Evolutionary conservation across 164 flowering plant genomes (phyloP).

Genomic region (Macadamia integrifolia): DNA sequence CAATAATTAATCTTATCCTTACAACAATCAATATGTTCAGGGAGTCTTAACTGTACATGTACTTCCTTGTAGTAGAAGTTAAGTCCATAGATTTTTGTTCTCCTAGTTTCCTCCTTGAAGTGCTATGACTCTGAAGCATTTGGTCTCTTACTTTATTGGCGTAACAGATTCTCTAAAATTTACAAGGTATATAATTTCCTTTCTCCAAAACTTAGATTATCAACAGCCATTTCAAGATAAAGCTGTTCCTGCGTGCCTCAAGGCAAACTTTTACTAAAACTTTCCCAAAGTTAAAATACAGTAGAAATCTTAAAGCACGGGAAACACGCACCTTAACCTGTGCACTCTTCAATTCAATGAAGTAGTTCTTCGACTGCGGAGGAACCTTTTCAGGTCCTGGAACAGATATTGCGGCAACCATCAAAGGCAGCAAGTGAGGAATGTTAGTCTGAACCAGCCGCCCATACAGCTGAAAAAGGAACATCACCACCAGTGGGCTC

Average conservation of each 20-base stretch:
- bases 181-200: not conserved
- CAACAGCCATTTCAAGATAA: not conserved
- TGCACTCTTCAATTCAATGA: constrained; percentile 88
- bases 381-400: constrained; percentile 91
- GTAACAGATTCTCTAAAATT: not conserved
- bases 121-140: too few species aligned
- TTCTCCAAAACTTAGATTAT: not conserved
- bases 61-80: too few species aligned
- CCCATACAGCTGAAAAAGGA: constrained; percentile 79
- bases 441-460: constrained; percentile 92
- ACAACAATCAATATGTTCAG: too few species aligned
- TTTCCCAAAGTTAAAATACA: not conserved
- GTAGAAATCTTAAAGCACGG: not conserved
- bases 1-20: too few species aligned
- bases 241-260: not conserved
- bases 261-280: too few species aligned
- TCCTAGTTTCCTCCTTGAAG: too few species aligned
- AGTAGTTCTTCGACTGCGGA: constrained; percentile 68
- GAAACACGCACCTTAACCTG: constrained; percentile 75
- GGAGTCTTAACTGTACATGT: too few species aligned
- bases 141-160: not conserved
- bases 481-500: constrained; percentile 96
- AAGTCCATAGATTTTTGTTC: too few species aligned
- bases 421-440: constrained; percentile 80
- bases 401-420: constrained; percentile 93